Conservation (phyloP, 2,329 filamentous ascomycete species). For the Ilyonectria robusta region DNA sequence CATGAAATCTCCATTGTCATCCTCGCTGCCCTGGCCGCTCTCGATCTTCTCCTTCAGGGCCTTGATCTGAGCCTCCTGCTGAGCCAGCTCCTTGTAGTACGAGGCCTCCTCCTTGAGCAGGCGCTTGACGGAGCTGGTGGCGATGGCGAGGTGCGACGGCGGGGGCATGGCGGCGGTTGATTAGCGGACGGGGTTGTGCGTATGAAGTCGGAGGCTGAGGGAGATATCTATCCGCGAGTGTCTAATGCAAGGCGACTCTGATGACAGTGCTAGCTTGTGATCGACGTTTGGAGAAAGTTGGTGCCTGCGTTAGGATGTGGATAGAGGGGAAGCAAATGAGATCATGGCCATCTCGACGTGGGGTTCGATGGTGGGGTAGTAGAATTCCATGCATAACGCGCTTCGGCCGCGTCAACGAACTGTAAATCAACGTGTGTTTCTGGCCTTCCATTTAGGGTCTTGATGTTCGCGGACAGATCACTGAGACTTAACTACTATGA, state of each 20-base stretch:
- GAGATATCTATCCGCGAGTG: background rate
- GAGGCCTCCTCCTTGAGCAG: conserved; percentile 92
- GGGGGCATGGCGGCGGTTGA: conserved; percentile 74
- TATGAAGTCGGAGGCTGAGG: background rate
- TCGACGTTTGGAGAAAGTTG: conserved; percentile 27
- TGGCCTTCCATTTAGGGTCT: no score
- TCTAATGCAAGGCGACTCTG: background rate
- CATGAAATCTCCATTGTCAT: conserved; percentile 83
- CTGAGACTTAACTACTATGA: no score
- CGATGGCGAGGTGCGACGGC: conserved; percentile 82
- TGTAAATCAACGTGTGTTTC: background rate
- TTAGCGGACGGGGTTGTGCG: background rate
- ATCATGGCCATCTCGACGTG: conserved; percentile 44
- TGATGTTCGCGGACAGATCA: no score
- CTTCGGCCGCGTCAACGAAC: conserved; percentile 11
- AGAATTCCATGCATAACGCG: conserved; percentile 22
- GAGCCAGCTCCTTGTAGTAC: conserved; percentile 87
- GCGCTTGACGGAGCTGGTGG: conserved; percentile 83
- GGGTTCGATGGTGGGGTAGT: conserved; percentile 48
- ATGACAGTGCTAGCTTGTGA: background rate
- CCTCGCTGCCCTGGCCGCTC: conserved; percentile 65
- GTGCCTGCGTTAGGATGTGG: conserved; percentile 40
- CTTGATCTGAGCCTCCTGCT: conserved; percentile 80
- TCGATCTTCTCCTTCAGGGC: conserved; percentile 75
- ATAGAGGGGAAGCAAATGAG: conserved; percentile 44